Percentiles rank a stretch among this genome's conserved stretches.
These are phyloP conservation scores for Glebionis coronaria DNA, from an alignment of 129 eudicot genomes.

Conservation along the genomic window DNA sequence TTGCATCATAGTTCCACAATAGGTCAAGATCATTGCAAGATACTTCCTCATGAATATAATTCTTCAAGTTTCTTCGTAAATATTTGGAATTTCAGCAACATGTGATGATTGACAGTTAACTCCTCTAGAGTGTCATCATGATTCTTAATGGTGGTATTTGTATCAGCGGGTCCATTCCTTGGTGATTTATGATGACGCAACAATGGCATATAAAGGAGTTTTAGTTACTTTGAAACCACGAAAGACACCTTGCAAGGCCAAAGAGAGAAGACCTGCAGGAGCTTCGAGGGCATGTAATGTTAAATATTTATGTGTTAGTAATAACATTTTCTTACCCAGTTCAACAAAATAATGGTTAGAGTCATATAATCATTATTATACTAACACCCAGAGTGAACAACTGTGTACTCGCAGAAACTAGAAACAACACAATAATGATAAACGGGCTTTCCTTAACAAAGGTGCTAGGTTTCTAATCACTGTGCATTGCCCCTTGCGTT, in stretches of 20 bases:
- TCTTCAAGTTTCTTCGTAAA: no score
- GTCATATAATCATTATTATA: neutral
- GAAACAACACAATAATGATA: constrained; percentile 98
- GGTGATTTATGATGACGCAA: no score
- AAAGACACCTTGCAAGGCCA: constrained; percentile 93
- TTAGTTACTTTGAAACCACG: constrained; percentile 91
- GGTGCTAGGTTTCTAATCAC: constrained; percentile 86
- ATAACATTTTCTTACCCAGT: constrained; percentile 69
- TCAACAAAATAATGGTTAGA: neutral
- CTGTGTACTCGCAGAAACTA: constrained; percentile 91
- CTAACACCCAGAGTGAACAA: constrained; percentile 96
- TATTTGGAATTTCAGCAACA: no score
- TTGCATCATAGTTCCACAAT: no score
- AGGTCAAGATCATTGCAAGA: no score
- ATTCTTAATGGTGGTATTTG: no score
- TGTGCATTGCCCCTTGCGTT: constrained; percentile 94
- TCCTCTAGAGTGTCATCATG: no score
- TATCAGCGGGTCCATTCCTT: no score
- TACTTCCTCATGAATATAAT: no score
- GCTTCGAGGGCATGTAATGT: constrained; percentile 78
- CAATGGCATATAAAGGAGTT: constrained; percentile 88
- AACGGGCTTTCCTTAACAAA: constrained; percentile 69
- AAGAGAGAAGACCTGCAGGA: constrained; percentile 89
- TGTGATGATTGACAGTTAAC: no score
- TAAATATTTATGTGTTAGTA: constrained; percentile 64